Conservation (phyloP, 2,329 filamentous ascomycete genomes). For the Plenodomus lindquistii region DNA sequence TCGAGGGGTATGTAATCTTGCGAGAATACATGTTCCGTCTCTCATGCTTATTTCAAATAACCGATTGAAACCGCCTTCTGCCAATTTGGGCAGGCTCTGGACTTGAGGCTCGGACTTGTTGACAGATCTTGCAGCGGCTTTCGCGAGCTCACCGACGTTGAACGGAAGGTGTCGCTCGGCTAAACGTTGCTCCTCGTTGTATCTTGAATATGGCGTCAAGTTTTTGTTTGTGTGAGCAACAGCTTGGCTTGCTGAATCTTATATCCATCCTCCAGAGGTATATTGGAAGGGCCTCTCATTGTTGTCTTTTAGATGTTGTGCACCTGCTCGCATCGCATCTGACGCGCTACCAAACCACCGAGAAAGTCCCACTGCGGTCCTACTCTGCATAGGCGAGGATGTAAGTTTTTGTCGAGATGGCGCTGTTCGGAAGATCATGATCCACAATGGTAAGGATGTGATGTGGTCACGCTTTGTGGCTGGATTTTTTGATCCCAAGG, state of each 20-base stretch:
- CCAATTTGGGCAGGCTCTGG: slow-evolving; percentile 34
- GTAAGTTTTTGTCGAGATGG: neutral
- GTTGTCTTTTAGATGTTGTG: neutral
- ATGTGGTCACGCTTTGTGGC: no score
- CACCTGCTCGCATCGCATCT: neutral
- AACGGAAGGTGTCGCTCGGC: slow-evolving; percentile 23
- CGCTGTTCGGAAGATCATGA: neutral
- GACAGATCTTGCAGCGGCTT: slow-evolving; percentile 21
- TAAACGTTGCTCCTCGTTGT: slow-evolving; percentile 26
- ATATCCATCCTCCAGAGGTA: slow-evolving; percentile 36
- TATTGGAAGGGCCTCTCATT: slow-evolving; percentile 28
- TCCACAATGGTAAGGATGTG: neutral
- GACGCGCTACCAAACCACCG: neutral
- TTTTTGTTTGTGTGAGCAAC: no score
- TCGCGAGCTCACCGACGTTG: slow-evolving; percentile 25
- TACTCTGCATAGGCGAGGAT: neutral
- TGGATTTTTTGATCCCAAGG: no score
- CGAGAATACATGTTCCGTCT: slow-evolving; percentile 33
- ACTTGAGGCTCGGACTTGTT: slow-evolving; percentile 19
- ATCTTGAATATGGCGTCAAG: slow-evolving; percentile 8
- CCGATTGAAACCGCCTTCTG: slow-evolving; percentile 45
- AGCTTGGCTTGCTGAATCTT: slow-evolving; percentile 5
- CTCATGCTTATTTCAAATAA: slow-evolving; percentile 35
- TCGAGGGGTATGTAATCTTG: slow-evolving; percentile 39
- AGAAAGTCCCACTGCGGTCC: neutral